Percentiles rank a stretch among this genome's conserved stretches.
phyloP scores from a whole-genome alignment of 805 yeast species.

The Isabelozyma pseudorhagii region DNA sequence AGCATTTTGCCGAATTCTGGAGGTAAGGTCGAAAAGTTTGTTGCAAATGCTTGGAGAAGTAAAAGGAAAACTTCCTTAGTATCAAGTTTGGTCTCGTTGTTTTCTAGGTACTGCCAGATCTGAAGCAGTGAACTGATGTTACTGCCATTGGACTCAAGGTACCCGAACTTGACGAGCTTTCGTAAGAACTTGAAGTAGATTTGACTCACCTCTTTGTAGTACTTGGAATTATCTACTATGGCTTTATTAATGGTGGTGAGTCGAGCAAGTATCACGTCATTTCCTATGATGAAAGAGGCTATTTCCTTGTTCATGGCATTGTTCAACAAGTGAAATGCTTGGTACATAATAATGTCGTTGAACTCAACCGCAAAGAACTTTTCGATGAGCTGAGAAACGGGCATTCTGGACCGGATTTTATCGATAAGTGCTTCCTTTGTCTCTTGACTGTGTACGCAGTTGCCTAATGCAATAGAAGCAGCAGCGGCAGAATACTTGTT shows the following conservation, averaged over 20 bases:
- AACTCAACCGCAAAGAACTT: slow-evolving; percentile 16
- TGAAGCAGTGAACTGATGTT: not conserved
- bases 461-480: slow-evolving; percentile 32
- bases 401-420: slow-evolving; percentile 1
- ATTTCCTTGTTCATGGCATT: slow-evolving; percentile 19
- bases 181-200: slow-evolving; percentile 26
- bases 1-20: not conserved
- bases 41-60: slow-evolving; percentile 17
- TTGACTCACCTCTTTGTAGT: slow-evolving; percentile 30
- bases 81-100: slow-evolving; percentile 7
- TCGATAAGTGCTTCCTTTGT: slow-evolving; percentile 9
- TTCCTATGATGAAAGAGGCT: slow-evolving; percentile 9
- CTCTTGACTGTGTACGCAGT: slow-evolving; percentile 22
- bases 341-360: slow-evolving; percentile 35
- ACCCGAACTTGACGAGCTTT: slow-evolving; percentile 19
- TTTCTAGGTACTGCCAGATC: slow-evolving; percentile 8
- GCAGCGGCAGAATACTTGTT: slow-evolving; percentile 25
- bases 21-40: not conserved
- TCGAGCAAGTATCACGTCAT: slow-evolving; percentile 7
- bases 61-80: slow-evolving; percentile 18
- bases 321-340: slow-evolving; percentile 32
- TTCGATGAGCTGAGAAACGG: slow-evolving; percentile 12
- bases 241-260: slow-evolving; percentile 20
- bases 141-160: slow-evolving; percentile 6
- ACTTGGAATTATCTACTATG: slow-evolving; percentile 29